A percentile compares a stretch with the other conserved stretches of the same genome.
Conservation (phyloP, 2,329 filamentous ascomycete species). For the Monosporascus ibericus region DNA sequence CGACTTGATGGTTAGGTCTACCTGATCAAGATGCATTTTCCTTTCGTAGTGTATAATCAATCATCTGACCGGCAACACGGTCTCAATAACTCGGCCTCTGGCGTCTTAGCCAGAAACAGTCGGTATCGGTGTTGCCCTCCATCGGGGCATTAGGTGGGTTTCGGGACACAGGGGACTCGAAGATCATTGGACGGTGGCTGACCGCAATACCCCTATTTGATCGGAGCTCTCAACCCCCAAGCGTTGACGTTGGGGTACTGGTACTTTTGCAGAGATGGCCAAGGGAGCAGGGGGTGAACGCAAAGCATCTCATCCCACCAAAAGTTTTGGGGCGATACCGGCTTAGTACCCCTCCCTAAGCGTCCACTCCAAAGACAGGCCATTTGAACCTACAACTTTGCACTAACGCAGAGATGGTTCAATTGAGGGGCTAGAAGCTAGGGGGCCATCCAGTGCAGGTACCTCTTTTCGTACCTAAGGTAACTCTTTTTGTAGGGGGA, state of each 20-base stretch:
- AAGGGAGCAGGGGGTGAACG: slow-evolving; percentile 1
- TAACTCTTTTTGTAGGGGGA: not conserved
- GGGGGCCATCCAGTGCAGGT: too few relatives aligned
- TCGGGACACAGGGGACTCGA: too few relatives aligned
- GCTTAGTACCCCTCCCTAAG: slow-evolving; percentile 17
- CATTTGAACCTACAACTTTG: not conserved
- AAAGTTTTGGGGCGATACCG: slow-evolving; percentile 22
- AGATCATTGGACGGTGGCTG: not conserved
- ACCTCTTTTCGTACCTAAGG: not conserved
- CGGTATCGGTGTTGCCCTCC: too few relatives aligned
- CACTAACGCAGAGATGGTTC: not conserved
- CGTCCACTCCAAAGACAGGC: slow-evolving; percentile 16
- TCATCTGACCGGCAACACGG: too few relatives aligned
- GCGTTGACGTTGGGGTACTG: slow-evolving; percentile 28
- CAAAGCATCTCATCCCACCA: slow-evolving; percentile 19
- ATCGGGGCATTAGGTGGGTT: too few relatives aligned
- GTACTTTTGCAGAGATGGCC: slow-evolving; percentile 12
- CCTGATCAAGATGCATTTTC: too few relatives aligned
- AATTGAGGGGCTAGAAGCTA: too few relatives aligned
- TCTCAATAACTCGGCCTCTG: too few relatives aligned
- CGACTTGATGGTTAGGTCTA: too few relatives aligned
- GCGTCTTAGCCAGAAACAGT: too few relatives aligned
- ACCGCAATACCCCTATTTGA: not conserved
- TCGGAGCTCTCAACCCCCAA: not conserved
- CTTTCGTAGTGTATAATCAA: too few relatives aligned